Evolutionary conservation across 2,329 filamentous ascomycete genomes (phyloP).

Genomic region (Colletotrichum kahawae): DNA sequence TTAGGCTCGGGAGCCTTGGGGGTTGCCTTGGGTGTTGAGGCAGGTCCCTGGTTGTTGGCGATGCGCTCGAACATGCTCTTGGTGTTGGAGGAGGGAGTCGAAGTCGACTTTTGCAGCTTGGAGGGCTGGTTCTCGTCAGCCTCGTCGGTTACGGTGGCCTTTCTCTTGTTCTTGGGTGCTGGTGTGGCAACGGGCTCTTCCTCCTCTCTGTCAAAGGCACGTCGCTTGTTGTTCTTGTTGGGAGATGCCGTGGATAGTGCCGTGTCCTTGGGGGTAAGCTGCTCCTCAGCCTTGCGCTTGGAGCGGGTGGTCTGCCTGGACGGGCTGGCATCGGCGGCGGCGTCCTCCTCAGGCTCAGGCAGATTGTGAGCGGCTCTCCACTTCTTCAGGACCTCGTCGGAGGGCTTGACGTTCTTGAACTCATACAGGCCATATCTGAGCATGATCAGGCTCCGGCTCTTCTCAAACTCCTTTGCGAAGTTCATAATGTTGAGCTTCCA

Average conservation of each 20-base stretch:
- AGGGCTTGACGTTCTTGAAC: constrained; percentile 67
- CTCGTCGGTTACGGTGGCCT: constrained; percentile 49
- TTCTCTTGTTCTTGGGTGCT: constrained; percentile 58
- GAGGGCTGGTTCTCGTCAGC: constrained; percentile 50
- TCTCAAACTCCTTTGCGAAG: constrained; percentile 69
- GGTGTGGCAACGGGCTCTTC: constrained; percentile 34
- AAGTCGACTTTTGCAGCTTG: constrained; percentile 53
- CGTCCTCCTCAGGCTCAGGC: constrained; percentile 53
- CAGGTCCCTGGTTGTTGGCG: constrained; percentile 51
- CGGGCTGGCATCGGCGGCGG: constrained; percentile 31
- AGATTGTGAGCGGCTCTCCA: constrained; percentile 64
- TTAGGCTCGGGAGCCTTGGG: constrained; percentile 34
- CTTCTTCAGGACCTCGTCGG: constrained; percentile 60
- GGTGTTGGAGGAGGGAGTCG: constrained; percentile 57
- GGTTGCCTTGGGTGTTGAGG: constrained; percentile 33
- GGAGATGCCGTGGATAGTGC: constrained; percentile 36
- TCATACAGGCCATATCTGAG: constrained; percentile 66
- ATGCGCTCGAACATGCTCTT: constrained; percentile 63
- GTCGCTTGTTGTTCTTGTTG: constrained; percentile 54
- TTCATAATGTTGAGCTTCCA: constrained; percentile 68
- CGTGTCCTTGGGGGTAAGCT: constrained; percentile 43
- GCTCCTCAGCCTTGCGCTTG: constrained; percentile 65
- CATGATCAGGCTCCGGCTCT: constrained; percentile 66
- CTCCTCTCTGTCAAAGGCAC: constrained; percentile 45
- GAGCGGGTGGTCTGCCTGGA: constrained; percentile 33